phyloP scores from a whole-genome alignment of 176 grass and related monocot species.

The Cenchrus fungigraminus region DNA sequence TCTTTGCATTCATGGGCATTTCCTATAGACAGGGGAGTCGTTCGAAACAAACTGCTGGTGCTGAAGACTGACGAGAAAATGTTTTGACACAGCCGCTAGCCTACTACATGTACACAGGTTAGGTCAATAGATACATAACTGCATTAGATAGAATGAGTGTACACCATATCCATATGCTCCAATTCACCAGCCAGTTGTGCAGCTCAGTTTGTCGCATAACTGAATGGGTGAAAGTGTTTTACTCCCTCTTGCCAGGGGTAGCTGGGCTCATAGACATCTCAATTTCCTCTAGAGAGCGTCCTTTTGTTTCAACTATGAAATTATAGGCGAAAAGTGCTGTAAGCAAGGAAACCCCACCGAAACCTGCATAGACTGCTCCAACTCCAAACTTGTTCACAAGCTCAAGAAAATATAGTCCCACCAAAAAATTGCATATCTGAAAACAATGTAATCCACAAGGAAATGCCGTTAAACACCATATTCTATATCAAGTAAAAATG shows the following conservation, averaged over 20 bases:
- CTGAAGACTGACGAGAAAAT: neutral
- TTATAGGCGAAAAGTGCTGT: slow-evolving; percentile 74
- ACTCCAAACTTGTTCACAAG: slow-evolving; percentile 86
- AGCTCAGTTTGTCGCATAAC: neutral
- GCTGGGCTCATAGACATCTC: slow-evolving; percentile 68
- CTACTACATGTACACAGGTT: slow-evolving; percentile 9
- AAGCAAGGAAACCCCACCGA: slow-evolving; percentile 78
- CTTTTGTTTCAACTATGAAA: slow-evolving; percentile 97
- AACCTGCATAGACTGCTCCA: slow-evolving; percentile 79
- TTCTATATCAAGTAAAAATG: slow-evolving; percentile 23
- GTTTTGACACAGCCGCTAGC: neutral
- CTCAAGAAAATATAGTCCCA: slow-evolving; percentile 96
- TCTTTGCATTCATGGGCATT: slow-evolving; percentile 25
- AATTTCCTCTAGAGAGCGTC: slow-evolving; percentile 94
- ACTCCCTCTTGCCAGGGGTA: slow-evolving; percentile 43
- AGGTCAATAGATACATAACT: neutral
- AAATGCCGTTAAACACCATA: slow-evolving; percentile 3
- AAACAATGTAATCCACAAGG: slow-evolving; percentile 25
- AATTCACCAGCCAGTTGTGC: slow-evolving; percentile 15
- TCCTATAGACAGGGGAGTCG: neutral
- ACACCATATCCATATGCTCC: neutral
- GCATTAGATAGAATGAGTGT: neutral
- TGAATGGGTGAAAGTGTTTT: slow-evolving; percentile 1
- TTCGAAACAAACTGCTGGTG: neutral
- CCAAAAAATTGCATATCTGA: slow-evolving; percentile 91